A percentile compares a stretch with the other conserved stretches of the same genome.
Evolutionary conservation across 305 asterid genomes (phyloP).

Genomic region (Fraxinus sp.): DNA sequence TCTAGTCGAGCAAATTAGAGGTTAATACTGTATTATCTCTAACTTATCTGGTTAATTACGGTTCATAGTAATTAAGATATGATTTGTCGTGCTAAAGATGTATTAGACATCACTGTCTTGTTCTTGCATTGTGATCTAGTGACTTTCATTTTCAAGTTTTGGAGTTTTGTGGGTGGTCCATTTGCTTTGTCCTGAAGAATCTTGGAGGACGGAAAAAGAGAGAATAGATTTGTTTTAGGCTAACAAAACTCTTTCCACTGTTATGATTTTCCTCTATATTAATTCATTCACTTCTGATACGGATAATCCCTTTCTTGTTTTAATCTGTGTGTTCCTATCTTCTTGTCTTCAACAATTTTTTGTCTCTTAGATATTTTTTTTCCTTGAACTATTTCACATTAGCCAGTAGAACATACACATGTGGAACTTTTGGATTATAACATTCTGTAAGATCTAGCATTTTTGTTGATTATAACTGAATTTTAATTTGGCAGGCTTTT

Average conservation of each 20-base stretch:
- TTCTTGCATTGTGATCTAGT: slow-evolving; percentile 33
- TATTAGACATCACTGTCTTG: slow-evolving; percentile 36
- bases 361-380: slow-evolving; percentile 13
- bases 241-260: slow-evolving; percentile 20
- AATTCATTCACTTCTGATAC: slow-evolving; percentile 35
- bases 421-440: not conserved
- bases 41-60: not conserved
- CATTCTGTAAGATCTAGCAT: slow-evolving; percentile 14
- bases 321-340: slow-evolving; percentile 30
- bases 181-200: slow-evolving; percentile 48
- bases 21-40: slow-evolving; percentile 17
- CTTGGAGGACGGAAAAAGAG: slow-evolving; percentile 28
- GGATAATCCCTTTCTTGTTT: slow-evolving; percentile 38
- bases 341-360: slow-evolving; percentile 29
- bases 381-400: not conserved
- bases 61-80: slow-evolving; percentile 14
- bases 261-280: slow-evolving; percentile 32
- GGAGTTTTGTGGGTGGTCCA: slow-evolving; percentile 52
- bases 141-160: slow-evolving; percentile 42
- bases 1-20: slow-evolving; percentile 6
- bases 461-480: slow-evolving; percentile 7
- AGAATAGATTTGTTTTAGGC: slow-evolving; percentile 29
- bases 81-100: slow-evolving; percentile 32
- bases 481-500: slow-evolving; percentile 49
- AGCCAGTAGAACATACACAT: not conserved